Base-by-base conservation (phyloP, 176 grass and related monocot species). In the Dendrocalamus sinicus region DNA sequence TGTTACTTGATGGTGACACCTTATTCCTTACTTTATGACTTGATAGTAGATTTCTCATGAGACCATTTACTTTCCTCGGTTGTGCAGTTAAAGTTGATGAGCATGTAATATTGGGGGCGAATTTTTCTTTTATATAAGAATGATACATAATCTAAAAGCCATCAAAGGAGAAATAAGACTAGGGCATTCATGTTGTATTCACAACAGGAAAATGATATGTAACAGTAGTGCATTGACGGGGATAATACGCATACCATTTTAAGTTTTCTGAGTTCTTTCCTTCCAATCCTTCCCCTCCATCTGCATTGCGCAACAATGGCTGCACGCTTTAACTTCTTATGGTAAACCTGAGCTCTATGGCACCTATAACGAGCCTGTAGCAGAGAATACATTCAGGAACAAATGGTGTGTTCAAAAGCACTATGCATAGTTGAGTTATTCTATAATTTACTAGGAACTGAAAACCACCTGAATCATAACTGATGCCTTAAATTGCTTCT, bases 201-300 rank as follows among this genome's bases (percentile, higher is more conserved):
- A 81, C 28, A 53, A 74, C 37, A 20, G 67, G 71, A 39, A 87
- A n/a, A 67, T 50, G 44, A 9, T 37, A 60, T 87, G 74, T 44
- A 73, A 23, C n/a, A 84, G 17, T 72, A 69, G 51, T 78, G 70
- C 30, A 86, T 59, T 83, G 57, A 43, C 37, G 47, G 48, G 28
- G 79, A 86, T 74, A 85, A 55, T 69, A 67, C 30, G 54, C 51
- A 65, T 86, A 99, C 96, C 96, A 99, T 96, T 96, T 99, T 99
- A 43, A 99, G 96, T 74, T 94, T 96, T 83, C 77, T 96, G 46
- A 99, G 96, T 84, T 99, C 96, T 88, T 85, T 99, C 86, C 86
- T 94, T 82, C 89, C 96, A 89, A 86, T 86, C 79, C 76, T 94
- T 88, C 93, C 96, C 46, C 96, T 94, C 96, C 96, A 96, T 94